Evolutionary conservation across 1,284 basidiomycete genomes (phyloP).

Genomic region (Vanrija pseudolonga): DNA sequence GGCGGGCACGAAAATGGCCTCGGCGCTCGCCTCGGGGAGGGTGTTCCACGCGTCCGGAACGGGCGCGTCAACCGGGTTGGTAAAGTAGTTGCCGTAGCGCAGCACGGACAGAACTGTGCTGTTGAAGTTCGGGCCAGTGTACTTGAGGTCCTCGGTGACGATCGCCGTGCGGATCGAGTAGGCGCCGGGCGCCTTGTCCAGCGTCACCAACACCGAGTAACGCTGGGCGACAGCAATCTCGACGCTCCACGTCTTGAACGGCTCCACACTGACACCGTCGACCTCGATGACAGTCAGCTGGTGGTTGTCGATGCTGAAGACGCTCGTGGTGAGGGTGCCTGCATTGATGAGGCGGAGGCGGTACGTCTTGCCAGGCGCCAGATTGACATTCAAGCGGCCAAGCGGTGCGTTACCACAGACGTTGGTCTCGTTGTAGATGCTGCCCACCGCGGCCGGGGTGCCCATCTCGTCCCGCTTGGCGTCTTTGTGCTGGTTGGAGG

Average conservation of each 20-base stretch:
- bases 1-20: conserved; percentile 5
- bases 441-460: too few relatives aligned
- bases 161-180: conserved; percentile 23
- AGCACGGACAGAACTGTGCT: conserved; percentile 14
- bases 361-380: conserved; percentile 48
- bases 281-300: conserved; percentile 24
- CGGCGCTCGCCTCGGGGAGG: conserved; percentile 9
- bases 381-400: conserved; percentile 38
- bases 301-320: conserved; percentile 26
- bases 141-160: not conserved
- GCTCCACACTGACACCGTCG: conserved; percentile 23
- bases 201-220: conserved; percentile 23
- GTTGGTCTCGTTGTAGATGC: conserved; percentile 34
- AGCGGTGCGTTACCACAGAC: conserved; percentile 39
- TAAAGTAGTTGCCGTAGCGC: conserved; percentile 14
- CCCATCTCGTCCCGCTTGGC: too few relatives aligned
- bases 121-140: conserved; percentile 2
- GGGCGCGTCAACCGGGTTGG: not conserved
- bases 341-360: conserved; percentile 57
- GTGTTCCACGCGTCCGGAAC: too few relatives aligned
- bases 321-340: conserved; percentile 35
- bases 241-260: conserved; percentile 12
- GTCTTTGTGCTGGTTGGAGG: conserved; percentile 5
- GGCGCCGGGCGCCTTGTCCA: conserved; percentile 14
- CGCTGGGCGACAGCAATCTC: conserved; percentile 21